These are phyloP conservation scores for Dioscorea alata DNA, from an alignment of 106 monocot genomes.

Conservation along the genomic window DNA sequence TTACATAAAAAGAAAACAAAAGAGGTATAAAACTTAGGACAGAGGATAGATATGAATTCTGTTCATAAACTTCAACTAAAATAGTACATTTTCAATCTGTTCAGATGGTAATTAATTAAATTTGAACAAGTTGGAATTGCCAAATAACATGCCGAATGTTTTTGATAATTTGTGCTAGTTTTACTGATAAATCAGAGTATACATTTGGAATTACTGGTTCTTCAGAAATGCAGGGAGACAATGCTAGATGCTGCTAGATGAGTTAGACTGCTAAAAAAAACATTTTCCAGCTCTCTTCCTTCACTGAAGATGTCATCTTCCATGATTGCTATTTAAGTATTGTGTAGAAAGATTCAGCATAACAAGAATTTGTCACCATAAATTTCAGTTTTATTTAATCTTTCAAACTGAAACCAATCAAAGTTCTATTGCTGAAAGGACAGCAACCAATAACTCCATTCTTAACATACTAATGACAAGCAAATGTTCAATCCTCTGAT, in stretches of 20 bases:
- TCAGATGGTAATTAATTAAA: too few species aligned
- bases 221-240: slow-evolving; percentile 28
- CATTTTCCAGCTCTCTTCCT: slow-evolving; percentile 35
- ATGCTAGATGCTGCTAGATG: slow-evolving; percentile 46
- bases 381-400: neutral
- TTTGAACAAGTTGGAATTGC: too few species aligned
- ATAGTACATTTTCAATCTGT: too few species aligned
- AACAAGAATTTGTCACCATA: neutral
- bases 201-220: slow-evolving; percentile 37
- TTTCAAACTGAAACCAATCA: too few species aligned
- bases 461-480: too few species aligned
- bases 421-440: neutral
- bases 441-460: neutral
- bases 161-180: neutral
- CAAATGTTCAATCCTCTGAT: too few species aligned
- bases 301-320: slow-evolving; percentile 39
- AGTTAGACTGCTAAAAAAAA: slow-evolving; percentile 36
- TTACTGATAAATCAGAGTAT: slow-evolving; percentile 25
- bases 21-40: too few species aligned
- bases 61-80: too few species aligned
- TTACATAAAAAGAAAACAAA: too few species aligned
- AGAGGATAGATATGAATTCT: too few species aligned
- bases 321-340: neutral
- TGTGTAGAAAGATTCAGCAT: neutral
- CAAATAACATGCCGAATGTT: neutral